Evolutionary conservation across 2,329 filamentous ascomycete species (phyloP).

Genomic region (Beauveria pseudobassiana): DNA sequence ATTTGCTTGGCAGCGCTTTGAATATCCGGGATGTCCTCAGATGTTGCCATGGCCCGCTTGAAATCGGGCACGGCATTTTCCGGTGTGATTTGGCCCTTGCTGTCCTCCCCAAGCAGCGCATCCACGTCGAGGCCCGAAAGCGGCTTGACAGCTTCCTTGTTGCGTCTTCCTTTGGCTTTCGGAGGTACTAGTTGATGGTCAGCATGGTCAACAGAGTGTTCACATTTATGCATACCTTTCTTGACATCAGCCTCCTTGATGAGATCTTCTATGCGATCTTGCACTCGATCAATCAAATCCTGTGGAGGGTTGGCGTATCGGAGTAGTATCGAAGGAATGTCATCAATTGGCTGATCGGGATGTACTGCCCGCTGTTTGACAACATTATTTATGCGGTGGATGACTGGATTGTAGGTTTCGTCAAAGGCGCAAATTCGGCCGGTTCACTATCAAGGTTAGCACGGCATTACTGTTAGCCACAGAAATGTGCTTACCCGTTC

Average conservation of each 20-base stretch:
- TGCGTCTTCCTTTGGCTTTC: slow-evolving; percentile 67
- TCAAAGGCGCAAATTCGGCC: slow-evolving; percentile 68
- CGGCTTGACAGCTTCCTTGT: slow-evolving; percentile 66
- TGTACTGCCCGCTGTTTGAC: slow-evolving; percentile 76
- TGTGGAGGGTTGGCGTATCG: slow-evolving; percentile 67
- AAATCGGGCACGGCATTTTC: slow-evolving; percentile 86
- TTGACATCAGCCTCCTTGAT: slow-evolving; percentile 71
- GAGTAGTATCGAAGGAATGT: slow-evolving; percentile 56
- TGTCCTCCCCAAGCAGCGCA: slow-evolving; percentile 59
- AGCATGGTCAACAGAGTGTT: slow-evolving; percentile 5
- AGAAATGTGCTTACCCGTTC: slow-evolving; percentile 49
- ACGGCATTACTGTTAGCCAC: no score
- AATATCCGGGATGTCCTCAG: slow-evolving; percentile 54
- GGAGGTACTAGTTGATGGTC: slow-evolving; percentile 54
- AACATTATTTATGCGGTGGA: slow-evolving; percentile 86
- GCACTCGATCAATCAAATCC: slow-evolving; percentile 53
- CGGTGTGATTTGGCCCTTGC: slow-evolving; percentile 37
- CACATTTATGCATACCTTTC: slow-evolving; percentile 48
- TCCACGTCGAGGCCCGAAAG: slow-evolving; percentile 86
- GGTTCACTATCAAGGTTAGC: slow-evolving; percentile 29
- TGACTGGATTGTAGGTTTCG: slow-evolving; percentile 72
- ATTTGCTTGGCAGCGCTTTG: slow-evolving; percentile 67
- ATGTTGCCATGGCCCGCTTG: slow-evolving; percentile 64
- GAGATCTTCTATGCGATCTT: slow-evolving; percentile 53
- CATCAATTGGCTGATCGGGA: slow-evolving; percentile 55